Conservation (phyloP, 2,329 filamentous ascomycete species). For the Aspergillus bombycis region DNA sequence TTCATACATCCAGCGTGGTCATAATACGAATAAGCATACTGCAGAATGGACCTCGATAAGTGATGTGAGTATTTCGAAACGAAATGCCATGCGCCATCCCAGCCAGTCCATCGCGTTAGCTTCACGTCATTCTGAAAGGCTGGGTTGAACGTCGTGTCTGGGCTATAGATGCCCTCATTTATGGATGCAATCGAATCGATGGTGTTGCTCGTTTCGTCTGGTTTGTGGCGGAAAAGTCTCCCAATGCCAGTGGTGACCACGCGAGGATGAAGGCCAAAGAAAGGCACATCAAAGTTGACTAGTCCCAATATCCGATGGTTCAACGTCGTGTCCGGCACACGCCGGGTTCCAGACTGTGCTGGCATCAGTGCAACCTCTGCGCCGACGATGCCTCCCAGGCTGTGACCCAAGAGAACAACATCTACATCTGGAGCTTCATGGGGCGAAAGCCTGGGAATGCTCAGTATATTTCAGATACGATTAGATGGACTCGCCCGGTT, state of each 20-base stretch:
- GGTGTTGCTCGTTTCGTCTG: slow-evolving; percentile 2
- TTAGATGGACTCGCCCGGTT: slow-evolving; percentile 14
- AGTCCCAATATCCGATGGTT: slow-evolving; percentile 79
- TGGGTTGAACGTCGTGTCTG: slow-evolving; percentile 5
- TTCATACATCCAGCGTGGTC: slow-evolving; percentile 62
- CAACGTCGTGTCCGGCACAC: neutral
- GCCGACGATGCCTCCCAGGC: slow-evolving; percentile 82
- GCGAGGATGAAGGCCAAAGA: slow-evolving; percentile 85
- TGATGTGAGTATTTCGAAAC: slow-evolving; percentile 11
- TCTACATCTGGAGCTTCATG: slow-evolving; percentile 76
- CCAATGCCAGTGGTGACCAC: slow-evolving; percentile 80
- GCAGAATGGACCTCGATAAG: slow-evolving; percentile 5
- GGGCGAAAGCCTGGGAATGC: slow-evolving; percentile 63
- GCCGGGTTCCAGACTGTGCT: neutral
- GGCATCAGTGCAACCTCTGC: slow-evolving; percentile 74
- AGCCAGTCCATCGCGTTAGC: slow-evolving; percentile 6
- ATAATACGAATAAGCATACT: slow-evolving; percentile 14
- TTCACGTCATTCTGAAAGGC: slow-evolving; percentile 11
- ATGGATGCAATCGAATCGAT: neutral
- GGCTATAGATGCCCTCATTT: neutral
- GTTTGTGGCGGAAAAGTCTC: slow-evolving; percentile 65
- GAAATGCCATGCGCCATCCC: slow-evolving; percentile 13
- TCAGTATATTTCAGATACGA: neutral
- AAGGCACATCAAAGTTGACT: slow-evolving; percentile 82
- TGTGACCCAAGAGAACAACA: slow-evolving; percentile 81